Evolutionary conservation across 192 early-diverging fungal species (phyloP).

Genomic region (Funneliformis geosporum): DNA sequence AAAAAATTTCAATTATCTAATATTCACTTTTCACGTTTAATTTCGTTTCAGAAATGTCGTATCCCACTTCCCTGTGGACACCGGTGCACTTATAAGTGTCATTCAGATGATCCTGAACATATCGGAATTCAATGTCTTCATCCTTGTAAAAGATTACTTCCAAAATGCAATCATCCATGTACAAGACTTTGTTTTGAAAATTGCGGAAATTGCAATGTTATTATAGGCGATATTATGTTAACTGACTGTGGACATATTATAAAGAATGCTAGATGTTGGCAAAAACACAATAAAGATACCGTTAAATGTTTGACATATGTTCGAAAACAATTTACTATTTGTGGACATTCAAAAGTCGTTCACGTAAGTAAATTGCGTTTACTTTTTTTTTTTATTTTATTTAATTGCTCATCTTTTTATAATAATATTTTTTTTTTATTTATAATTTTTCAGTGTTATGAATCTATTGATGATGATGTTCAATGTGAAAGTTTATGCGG

Average conservation of each 20-base stretch:
- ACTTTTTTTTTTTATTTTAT: no score
- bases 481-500: no score
- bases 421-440: no score
- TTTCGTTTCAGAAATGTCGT: constrained; percentile 44
- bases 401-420: no score
- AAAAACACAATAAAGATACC: constrained; percentile 18
- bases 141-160: constrained; percentile 45
- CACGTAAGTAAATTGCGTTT: no score
- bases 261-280: constrained; percentile 32
- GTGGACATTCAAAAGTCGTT: no score
- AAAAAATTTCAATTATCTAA: no score
- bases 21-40: no score
- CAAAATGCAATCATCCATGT: constrained; percentile 50
- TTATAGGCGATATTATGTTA: constrained; percentile 30
- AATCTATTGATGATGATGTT: no score
- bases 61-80: constrained; percentile 53
- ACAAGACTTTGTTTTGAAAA: constrained; percentile 45
- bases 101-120: constrained; percentile 39
- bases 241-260: constrained; percentile 37
- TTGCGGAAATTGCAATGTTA: constrained; percentile 46
- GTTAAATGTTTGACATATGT: neutral
- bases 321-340: no score
- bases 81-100: constrained; percentile 41
- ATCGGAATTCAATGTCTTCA: constrained; percentile 42
- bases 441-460: no score